Evolutionary conservation across 306 rosid genomes (phyloP), one percentile per base, ranked within the genome.

Genomic region (Rosa persica): DNA sequence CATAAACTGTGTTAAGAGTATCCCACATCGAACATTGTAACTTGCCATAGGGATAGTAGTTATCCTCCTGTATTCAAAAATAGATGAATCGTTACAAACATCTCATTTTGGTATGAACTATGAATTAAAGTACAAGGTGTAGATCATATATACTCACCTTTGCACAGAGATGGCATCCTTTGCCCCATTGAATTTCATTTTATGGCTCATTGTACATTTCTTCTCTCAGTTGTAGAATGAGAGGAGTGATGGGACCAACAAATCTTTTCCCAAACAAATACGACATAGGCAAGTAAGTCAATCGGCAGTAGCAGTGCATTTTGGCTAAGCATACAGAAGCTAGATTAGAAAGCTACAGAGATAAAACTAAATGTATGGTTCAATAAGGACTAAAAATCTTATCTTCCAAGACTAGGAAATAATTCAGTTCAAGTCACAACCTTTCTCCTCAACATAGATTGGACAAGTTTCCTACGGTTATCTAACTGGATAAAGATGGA

Each of bases 211-310:
- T 47, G 69, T 76, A 72, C 12, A 88, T 82, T 49, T 93, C 98
- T 38, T 81, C 85, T 64, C 93, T 84, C 60, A 89, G 70, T 27
- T 88, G 86, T 54, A 81, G 75, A 70, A 93, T 85, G 13, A 93
- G 92, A 6, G 93, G 87, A 39, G 98, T 93, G 60, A 90, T 88
- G 40, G 87, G 90, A 42, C 93, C 93, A 43, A 89, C 93, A 84
- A 90, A 88, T 43, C 87, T 83, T 78, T 83, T 90, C 2, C 93
- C 93, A 69, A 83, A 90, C 34, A 93, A 79, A 54, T 90, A 88
- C 2, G 96, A 90, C 96, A 90, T 93, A 4, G 96, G 89, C 89
- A 93, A 82, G 79, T 81, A 88, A 0, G 85, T 80, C 86, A 88
- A 47, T 1, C 98, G 94, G 13, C 93, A 87, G 43, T 89, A 89